Evolutionary conservation across 306 rosid genomes (phyloP).

Genomic region (Cicer bijugum): DNA sequence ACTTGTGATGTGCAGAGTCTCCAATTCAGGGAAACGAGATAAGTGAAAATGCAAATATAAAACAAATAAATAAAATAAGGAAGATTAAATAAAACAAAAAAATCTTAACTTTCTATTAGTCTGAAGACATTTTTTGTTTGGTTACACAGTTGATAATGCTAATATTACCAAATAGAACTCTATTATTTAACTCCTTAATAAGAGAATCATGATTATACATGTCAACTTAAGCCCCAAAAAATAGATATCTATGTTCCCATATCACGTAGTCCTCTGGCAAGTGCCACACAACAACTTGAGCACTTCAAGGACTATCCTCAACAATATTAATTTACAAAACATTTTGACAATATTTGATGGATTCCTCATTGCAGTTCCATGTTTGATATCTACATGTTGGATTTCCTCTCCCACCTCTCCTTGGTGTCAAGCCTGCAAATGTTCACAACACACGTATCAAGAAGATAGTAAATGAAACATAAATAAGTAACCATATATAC

Average conservation of each 20-base stretch:
- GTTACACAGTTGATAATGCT: constrained; percentile 16
- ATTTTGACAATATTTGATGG: constrained; percentile 18
- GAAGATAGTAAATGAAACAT: constrained; percentile 9
- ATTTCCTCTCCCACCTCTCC: constrained; percentile 90
- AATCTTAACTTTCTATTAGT: neutral
- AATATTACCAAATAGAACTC: neutral
- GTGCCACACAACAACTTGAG: neutral
- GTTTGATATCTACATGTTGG: constrained; percentile 69
- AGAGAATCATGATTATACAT: constrained; percentile 10
- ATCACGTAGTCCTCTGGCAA: too few species aligned
- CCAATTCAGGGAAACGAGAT: neutral
- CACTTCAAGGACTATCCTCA: constrained; percentile 3
- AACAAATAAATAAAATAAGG: neutral
- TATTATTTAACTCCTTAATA: neutral
- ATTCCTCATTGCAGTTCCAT: constrained; percentile 9
- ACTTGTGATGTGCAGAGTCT: neutral
- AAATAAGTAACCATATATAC: constrained; percentile 1
- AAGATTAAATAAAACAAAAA: neutral
- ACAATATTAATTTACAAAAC: constrained; percentile 14
- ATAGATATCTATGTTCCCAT: constrained; percentile 15
- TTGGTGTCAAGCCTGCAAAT: constrained; percentile 73
- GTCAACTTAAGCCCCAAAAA: neutral
- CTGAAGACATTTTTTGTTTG: neutral
- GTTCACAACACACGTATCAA: constrained; percentile 22
- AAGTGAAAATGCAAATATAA: neutral